phyloP scores from a whole-genome alignment of 495 filamentous ascomycete genomes.

The Pyrenopolyporus hunteri region DNA sequence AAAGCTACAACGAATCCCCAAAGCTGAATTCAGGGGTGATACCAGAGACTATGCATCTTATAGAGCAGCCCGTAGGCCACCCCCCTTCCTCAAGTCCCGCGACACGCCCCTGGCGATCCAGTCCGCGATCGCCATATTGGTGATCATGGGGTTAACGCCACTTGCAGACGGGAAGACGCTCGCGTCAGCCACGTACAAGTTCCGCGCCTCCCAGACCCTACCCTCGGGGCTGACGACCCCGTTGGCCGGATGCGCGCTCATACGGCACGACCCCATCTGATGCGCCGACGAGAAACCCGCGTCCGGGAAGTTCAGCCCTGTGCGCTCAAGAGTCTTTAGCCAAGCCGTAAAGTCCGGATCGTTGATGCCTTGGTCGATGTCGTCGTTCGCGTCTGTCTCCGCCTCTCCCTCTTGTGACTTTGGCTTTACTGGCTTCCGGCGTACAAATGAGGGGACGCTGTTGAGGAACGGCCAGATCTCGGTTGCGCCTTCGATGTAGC shows the following conservation, averaged over 20 bases:
- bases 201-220: constrained; percentile 75
- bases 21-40: too few species aligned
- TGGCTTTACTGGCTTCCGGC: constrained; percentile 41
- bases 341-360: constrained; percentile 70
- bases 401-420: constrained; percentile 21
- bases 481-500: constrained; percentile 73
- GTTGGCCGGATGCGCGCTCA: constrained; percentile 64
- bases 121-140: constrained; percentile 82
- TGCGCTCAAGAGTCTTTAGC: constrained; percentile 61
- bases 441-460: constrained; percentile 70
- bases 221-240: constrained; percentile 80
- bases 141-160: constrained; percentile 94
- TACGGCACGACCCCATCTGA: constrained; percentile 91
- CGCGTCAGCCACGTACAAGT: constrained; percentile 81
- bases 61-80: constrained; percentile 5
- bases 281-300: constrained; percentile 66
- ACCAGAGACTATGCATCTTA: too few species aligned
- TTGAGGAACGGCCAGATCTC: constrained; percentile 72
- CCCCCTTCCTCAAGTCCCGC: constrained; percentile 44
- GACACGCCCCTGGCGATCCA: constrained; percentile 62
- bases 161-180: constrained; percentile 89
- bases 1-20: too few species aligned
- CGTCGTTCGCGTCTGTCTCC: constrained; percentile 22
- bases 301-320: constrained; percentile 58
- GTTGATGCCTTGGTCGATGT: constrained; percentile 61